Percentiles rank a stretch among this genome's conserved stretches.
Evolutionary conservation across 2,329 filamentous ascomycete genomes (phyloP).

Genomic region (Zasmidium cellare): DNA sequence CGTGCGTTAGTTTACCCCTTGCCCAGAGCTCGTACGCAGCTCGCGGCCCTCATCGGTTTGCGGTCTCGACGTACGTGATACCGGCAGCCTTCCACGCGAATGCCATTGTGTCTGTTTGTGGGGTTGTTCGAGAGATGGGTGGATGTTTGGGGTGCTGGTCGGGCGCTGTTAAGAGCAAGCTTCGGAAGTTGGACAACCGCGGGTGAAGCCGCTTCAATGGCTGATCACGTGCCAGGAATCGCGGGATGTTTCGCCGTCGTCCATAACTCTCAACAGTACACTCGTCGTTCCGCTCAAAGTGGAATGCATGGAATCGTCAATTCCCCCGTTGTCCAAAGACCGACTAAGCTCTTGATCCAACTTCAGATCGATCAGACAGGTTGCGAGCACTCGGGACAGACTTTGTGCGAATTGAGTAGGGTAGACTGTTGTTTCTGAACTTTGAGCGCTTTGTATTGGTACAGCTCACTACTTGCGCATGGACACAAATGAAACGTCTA

Average conservation of each 20-base stretch:
- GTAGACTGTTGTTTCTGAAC: background rate
- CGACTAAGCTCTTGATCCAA: no score
- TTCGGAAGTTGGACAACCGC: background rate
- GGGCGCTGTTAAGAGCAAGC: background rate
- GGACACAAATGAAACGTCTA: conserved; percentile 30
- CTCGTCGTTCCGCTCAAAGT: no score
- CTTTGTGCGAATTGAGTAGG: background rate
- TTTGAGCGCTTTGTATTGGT: conserved; percentile 29
- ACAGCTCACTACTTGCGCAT: conserved; percentile 34
- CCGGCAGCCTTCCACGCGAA: conserved; percentile 98
- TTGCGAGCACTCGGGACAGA: background rate
- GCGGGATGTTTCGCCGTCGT: no score
- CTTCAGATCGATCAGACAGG: no score
- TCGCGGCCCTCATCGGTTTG: background rate
- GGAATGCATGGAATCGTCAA: no score
- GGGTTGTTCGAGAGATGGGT: conserved; percentile 10
- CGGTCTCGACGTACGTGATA: conserved; percentile 71
- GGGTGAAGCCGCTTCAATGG: background rate
- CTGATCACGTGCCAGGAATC: background rate
- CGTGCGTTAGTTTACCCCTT: conserved; percentile 20
- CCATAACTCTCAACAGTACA: no score
- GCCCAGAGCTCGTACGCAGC: background rate
- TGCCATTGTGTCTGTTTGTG: conserved; percentile 69
- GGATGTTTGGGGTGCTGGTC: conserved; percentile 11
- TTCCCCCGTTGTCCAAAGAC: no score